Conservation (phyloP, 2,329 filamentous ascomycete species). For the Seiridium unicorne region DNA sequence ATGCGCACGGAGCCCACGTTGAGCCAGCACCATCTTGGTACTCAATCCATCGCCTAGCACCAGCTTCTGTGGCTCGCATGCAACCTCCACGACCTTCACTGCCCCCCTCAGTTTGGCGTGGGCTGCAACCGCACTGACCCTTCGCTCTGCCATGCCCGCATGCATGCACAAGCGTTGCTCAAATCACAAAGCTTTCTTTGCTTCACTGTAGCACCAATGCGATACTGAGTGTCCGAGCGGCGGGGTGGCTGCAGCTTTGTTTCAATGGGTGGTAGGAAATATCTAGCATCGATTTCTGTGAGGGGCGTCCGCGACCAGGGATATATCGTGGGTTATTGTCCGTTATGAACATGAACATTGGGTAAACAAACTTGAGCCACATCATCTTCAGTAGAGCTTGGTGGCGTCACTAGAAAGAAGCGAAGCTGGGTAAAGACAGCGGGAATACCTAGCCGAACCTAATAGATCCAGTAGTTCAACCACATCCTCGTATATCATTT, state of each 20-base stretch:
- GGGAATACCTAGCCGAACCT: too few relatives aligned
- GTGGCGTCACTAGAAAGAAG: too few relatives aligned
- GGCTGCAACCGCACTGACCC: constrained; percentile 5
- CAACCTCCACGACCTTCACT: background rate
- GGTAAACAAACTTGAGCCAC: too few relatives aligned
- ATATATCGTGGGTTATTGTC: too few relatives aligned
- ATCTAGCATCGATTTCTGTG: too few relatives aligned
- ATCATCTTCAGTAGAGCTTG: too few relatives aligned
- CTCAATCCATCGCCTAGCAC: background rate
- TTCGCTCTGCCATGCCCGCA: background rate
- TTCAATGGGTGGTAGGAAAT: background rate
- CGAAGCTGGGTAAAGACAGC: too few relatives aligned
- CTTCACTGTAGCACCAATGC: background rate
- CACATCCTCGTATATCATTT: too few relatives aligned
- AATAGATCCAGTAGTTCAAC: too few relatives aligned
- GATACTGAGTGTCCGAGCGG: background rate
- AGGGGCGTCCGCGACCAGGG: too few relatives aligned
- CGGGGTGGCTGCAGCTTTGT: background rate
- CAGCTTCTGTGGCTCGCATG: background rate
- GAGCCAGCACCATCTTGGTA: background rate
- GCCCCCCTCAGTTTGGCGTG: background rate
- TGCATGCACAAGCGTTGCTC: background rate
- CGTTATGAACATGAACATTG: too few relatives aligned
- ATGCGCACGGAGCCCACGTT: background rate
- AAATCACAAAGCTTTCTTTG: background rate